phyloP scores from a whole-genome alignment of 768 basidiomycete species.

The Trametes cubensis region DNA sequence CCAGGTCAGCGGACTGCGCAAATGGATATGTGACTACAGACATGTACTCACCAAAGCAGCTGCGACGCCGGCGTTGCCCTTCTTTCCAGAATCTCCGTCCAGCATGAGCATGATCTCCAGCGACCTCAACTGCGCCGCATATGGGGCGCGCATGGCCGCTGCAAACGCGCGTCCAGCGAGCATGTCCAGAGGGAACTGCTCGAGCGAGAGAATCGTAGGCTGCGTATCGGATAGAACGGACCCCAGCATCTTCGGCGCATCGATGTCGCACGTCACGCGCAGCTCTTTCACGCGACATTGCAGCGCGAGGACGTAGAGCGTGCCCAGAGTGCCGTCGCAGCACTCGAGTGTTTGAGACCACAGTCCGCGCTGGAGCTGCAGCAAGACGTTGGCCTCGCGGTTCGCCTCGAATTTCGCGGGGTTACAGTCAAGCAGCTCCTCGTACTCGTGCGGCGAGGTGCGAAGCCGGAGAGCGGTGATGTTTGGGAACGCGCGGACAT shows the following conservation, averaged over 20 bases:
- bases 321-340: neutral
- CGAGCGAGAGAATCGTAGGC: neutral
- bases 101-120: neutral
- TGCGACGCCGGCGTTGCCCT: neutral
- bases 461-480: neutral
- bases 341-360: neutral
- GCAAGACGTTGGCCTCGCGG: neutral
- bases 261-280: neutral
- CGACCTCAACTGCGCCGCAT: neutral
- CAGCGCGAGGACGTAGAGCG: neutral
- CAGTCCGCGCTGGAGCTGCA: neutral
- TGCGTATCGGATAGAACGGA: neutral
- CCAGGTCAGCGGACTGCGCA: neutral
- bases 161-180: neutral
- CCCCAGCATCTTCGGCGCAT: neutral
- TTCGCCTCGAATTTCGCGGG: neutral
- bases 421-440: neutral
- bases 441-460: neutral
- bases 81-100: neutral
- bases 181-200: neutral
- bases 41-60: neutral
- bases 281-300: neutral
- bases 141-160: neutral
- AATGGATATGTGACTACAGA: neutral
- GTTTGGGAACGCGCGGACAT: neutral